phyloP scores from a whole-genome alignment of 2,329 filamentous ascomycete genomes.

The Microascus cirrosus region DNA sequence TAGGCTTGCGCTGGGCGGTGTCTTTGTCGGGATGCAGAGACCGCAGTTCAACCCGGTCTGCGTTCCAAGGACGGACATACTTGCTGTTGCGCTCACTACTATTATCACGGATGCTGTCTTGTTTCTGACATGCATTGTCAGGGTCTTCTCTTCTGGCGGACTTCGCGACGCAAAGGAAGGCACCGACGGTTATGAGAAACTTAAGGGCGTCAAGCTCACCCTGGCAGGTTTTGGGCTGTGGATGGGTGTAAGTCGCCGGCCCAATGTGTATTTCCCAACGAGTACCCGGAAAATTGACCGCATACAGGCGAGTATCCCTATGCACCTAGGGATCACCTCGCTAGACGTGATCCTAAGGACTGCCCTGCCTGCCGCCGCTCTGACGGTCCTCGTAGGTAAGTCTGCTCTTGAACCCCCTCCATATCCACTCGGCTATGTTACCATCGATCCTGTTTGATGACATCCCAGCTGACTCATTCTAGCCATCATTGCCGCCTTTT shows the following conservation, averaged over 20 bases:
- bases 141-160: constrained; percentile 24
- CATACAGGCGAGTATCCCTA: constrained; percentile 34
- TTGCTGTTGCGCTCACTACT: constrained; percentile 31
- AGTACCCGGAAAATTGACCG: not conserved
- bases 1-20: constrained; percentile 39
- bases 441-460: not conserved
- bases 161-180: constrained; percentile 19
- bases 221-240: constrained; percentile 36
- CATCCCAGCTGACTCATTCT: constrained; percentile 3
- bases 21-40: constrained; percentile 43
- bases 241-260: constrained; percentile 34
- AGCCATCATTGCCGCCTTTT: constrained; percentile 26
- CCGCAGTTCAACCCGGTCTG: constrained; percentile 41
- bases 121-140: constrained; percentile 26
- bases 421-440: too few relatives aligned
- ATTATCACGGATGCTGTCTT: constrained; percentile 34
- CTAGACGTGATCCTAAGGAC: constrained; percentile 33
- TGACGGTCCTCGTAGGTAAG: constrained; percentile 36
- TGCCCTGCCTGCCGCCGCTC: constrained; percentile 37
- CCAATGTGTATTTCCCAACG: not conserved
- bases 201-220: constrained; percentile 28
- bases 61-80: constrained; percentile 30
- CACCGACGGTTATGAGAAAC: constrained; percentile 15
- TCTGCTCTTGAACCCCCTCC: constrained; percentile 10
- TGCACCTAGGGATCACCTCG: constrained; percentile 34